Evolutionary conservation across 768 basidiomycete species (phyloP), one percentile per base, ranked within the genome.

Genomic region (Phylloporus scabripes): DNA sequence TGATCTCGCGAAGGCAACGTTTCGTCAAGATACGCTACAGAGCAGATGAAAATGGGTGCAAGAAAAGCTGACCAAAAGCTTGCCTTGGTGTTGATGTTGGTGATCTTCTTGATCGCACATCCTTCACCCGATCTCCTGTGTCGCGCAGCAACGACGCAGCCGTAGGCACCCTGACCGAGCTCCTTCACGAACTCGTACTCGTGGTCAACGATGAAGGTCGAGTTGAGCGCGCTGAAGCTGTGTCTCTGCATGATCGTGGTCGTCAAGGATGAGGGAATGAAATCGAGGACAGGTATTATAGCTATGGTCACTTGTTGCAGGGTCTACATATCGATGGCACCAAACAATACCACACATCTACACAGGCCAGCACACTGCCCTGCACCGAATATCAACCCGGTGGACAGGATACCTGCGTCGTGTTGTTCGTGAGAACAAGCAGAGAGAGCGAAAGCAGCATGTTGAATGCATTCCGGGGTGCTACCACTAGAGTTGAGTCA

Each of bases 101-200:
- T 89, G 64, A 93, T 93, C 76, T 94, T 94, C 78, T 95, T 95
- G 72, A 95, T 93, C 59, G 92, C 92, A 56, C 91, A 92, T 9
- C 87, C 87, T 62, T 93, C 90, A 20, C 89, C 88, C 2, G 88
- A 83, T 58, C 82, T 70, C 54, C 82, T 83, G 70, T 92, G 89
- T 57, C 82, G 81, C 0, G 94, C 93, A 23, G 87, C 79, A 49
- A 92, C 85, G 55, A 93, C 91, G 62, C 87, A 92, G 36, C 93
- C 92, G 66, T 96, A 95, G 18, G 93, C 92, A 57, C 94, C 92
- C 68, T 94, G 91, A 26, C 93, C 92, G 46, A 98, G 87, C 63
- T 97, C 94, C 72, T 98, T 98, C 70, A 94, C 90, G 67, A 89
- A 95, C 63, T 87, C 81, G 60, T 94, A 96, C 67, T 90, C 85